Evolutionary conservation across 2,329 filamentous ascomycete species (phyloP).

Genomic region (Lasiodiplodia sp.): DNA sequence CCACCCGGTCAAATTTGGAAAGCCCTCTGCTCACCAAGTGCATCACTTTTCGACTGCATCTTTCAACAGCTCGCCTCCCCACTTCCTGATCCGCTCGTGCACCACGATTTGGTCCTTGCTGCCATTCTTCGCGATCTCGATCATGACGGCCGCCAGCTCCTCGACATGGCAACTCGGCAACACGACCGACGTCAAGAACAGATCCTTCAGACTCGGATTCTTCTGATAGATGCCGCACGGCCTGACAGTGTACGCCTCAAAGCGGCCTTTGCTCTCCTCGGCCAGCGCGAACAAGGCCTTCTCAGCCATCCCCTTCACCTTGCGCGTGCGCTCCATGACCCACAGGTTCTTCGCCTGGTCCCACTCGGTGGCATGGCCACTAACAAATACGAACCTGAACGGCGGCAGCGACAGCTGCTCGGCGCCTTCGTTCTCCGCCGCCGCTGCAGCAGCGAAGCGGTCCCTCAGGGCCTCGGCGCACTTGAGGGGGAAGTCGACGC

Average conservation of each 20-base stretch:
- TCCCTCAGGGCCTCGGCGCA: background rate
- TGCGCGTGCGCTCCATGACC: conserved; percentile 14
- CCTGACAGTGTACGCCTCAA: conserved; percentile 9
- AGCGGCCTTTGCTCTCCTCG: background rate
- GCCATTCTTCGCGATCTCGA: conserved; percentile 1
- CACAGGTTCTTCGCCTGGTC: background rate
- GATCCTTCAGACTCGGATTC: background rate
- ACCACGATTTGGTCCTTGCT: conserved; percentile 1
- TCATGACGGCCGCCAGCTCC: conserved; percentile 14
- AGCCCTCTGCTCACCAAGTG: background rate
- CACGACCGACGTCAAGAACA: conserved; percentile 4
- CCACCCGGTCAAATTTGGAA: background rate
- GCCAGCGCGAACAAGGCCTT: conserved; percentile 2
- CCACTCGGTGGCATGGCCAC: conserved; percentile 6
- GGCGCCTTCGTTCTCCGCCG: background rate
- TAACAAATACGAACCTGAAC: conserved; percentile 12
- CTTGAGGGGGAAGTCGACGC: conserved; percentile 2
- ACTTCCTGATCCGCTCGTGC: conserved; percentile 1
- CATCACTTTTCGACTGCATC: background rate
- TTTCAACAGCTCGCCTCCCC: conserved; percentile 4
- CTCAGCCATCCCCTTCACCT: conserved; percentile 14
- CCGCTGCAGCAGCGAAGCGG: background rate
- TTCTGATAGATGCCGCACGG: conserved; percentile 15
- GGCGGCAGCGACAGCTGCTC: background rate
- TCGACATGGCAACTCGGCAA: conserved; percentile 21